Evolutionary conservation across 768 basidiomycete genomes (phyloP).

Genomic region (Boletus rufocinnamomeus): DNA sequence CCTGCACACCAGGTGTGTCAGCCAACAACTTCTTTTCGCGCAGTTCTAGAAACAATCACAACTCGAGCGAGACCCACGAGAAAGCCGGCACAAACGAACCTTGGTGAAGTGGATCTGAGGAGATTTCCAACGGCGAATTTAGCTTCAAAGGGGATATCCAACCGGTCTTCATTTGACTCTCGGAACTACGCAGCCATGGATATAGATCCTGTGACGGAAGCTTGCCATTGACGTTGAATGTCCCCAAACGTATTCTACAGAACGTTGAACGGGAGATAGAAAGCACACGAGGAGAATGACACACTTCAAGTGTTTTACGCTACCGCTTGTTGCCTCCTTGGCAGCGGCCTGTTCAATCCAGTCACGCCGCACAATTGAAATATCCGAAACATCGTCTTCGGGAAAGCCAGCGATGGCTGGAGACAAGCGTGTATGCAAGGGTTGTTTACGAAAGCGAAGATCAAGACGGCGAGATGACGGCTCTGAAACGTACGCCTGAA

Average conservation of each 20-base stretch:
- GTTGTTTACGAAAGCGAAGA: constrained; percentile 50
- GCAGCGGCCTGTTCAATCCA: constrained; percentile 58
- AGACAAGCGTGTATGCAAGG: constrained; percentile 59
- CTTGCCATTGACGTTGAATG: constrained; percentile 86
- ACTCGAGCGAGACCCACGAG: neutral
- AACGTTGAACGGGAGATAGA: neutral
- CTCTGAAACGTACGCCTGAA: constrained; percentile 15
- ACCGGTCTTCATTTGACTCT: constrained; percentile 6
- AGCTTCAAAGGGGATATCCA: constrained; percentile 39
- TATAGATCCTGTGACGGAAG: constrained; percentile 71
- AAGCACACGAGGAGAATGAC: neutral
- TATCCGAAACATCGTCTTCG: constrained; percentile 61
- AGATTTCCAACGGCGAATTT: constrained; percentile 38
- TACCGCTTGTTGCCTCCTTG: constrained; percentile 28
- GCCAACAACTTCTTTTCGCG: neutral
- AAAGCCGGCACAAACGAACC: constrained; percentile 17
- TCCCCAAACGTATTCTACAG: constrained; percentile 65
- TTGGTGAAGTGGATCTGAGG: constrained; percentile 23
- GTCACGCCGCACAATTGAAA: constrained; percentile 57
- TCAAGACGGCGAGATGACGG: constrained; percentile 37
- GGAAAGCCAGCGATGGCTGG: constrained; percentile 60
- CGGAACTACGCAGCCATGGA: constrained; percentile 54
- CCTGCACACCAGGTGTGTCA: constrained; percentile 20
- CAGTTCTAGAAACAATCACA: constrained; percentile 9
- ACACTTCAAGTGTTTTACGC: constrained; percentile 29